Evolutionary conservation across 331 rosid genomes (phyloP).

Genomic region (Rosa hybrid): DNA sequence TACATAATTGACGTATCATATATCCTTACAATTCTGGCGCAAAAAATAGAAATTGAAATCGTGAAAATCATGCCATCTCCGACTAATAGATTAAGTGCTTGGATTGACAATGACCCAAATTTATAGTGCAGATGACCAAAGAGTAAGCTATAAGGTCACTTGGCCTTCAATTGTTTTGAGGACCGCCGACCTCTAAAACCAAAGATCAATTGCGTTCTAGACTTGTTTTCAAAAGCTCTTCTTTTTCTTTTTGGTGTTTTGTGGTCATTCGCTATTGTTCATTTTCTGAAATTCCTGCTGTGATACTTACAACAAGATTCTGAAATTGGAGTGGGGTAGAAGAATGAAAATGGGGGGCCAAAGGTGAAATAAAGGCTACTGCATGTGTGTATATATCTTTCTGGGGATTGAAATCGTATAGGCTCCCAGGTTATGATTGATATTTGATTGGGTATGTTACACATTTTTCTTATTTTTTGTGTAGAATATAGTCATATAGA

Average conservation of each 20-base stretch:
- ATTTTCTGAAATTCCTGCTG: neutral
- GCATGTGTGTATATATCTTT: neutral
- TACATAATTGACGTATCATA: neutral
- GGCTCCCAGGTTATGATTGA: neutral
- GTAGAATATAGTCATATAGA: neutral
- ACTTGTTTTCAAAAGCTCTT: neutral
- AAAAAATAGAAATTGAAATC: neutral
- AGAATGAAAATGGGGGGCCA: neutral
- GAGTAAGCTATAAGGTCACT: neutral
- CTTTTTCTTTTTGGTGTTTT: neutral
- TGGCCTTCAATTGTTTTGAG: neutral
- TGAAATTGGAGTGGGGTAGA: neutral
- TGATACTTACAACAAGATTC: neutral
- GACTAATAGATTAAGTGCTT: neutral
- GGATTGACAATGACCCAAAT: neutral
- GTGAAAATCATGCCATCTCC: conserved; percentile 7
- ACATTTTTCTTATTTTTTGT: conserved; percentile 7
- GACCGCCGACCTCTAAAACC: conserved; percentile 4
- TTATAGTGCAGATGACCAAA: neutral
- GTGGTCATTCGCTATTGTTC: neutral
- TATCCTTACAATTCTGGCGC: neutral
- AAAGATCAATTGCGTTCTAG: neutral
- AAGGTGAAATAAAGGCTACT: neutral
- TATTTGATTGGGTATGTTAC: conserved; percentile 10
- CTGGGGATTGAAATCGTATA: neutral